Conservation (phyloP, 331 rosid genomes). For the Quercus lobata region DNA sequence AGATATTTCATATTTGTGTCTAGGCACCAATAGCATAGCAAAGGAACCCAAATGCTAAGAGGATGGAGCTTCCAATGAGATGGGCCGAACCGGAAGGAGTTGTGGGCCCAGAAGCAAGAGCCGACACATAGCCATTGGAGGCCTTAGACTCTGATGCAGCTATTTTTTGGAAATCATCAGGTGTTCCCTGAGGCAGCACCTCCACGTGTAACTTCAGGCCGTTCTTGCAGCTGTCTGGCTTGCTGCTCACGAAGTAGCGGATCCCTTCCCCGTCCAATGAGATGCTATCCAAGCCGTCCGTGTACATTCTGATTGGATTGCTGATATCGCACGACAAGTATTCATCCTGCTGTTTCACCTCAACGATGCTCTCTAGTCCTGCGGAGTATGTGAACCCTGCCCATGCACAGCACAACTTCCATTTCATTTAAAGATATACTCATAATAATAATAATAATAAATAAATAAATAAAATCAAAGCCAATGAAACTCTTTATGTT, state of each 20-base stretch:
- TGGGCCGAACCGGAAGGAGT: slow-evolving; percentile 46
- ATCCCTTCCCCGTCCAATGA: slow-evolving; percentile 59
- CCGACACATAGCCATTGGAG: background rate
- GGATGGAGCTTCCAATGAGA: slow-evolving; percentile 8
- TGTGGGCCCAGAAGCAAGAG: slow-evolving; percentile 41
- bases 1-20: background rate
- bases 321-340: slow-evolving; percentile 62
- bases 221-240: slow-evolving; percentile 44
- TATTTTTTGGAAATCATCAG: background rate
- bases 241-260: slow-evolving; percentile 67
- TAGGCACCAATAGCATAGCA: background rate
- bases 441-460: background rate
- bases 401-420: background rate
- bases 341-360: slow-evolving; percentile 58
- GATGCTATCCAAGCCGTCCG: slow-evolving; percentile 57
- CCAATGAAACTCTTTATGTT: too few relatives aligned
- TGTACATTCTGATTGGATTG: slow-evolving; percentile 61
- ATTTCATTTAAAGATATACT: background rate
- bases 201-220: slow-evolving; percentile 68
- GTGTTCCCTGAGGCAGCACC: slow-evolving; percentile 34
- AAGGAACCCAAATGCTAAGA: slow-evolving; percentile 9
- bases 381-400: slow-evolving; percentile 80
- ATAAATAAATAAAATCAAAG: background rate
- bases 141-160: background rate
- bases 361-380: slow-evolving; percentile 50